Conservation (phyloP, 495 filamentous ascomycete species). For the Bacidia gigantensis region DNA sequence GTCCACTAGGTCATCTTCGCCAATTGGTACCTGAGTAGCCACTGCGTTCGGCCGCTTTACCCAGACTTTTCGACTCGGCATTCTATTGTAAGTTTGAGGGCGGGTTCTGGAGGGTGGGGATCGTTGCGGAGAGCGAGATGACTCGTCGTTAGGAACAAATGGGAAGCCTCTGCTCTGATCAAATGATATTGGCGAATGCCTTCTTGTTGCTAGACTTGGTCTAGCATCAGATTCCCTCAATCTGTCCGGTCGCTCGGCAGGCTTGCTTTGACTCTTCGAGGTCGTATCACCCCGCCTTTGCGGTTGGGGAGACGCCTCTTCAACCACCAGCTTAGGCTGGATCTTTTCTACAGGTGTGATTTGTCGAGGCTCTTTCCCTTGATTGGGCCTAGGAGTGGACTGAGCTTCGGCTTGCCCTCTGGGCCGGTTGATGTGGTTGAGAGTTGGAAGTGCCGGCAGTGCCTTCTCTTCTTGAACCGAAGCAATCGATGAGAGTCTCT, state of each 20-base stretch:
- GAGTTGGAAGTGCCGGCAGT: not conserved
- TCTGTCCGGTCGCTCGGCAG: not conserved
- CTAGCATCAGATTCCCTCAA: constrained; percentile 11
- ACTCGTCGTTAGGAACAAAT: constrained; percentile 1
- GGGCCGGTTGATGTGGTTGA: constrained; percentile 5
- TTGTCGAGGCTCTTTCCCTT: constrained; percentile 10
- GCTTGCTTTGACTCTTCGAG: not conserved
- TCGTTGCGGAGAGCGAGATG: constrained; percentile 10
- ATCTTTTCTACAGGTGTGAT: constrained; percentile 8
- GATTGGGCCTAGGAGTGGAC: constrained; percentile 8
- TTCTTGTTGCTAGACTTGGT: constrained; percentile 10
- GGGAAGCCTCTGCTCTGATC: not conserved
- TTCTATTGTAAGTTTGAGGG: constrained; percentile 37
- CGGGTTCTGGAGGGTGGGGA: constrained; percentile 10
- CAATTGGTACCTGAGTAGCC: constrained; percentile 71
- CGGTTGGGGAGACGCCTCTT: constrained; percentile 15
- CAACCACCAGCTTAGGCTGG: constrained; percentile 14
- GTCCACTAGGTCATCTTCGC: constrained; percentile 83
- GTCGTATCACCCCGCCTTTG: not conserved
- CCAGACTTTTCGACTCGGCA: constrained; percentile 79
- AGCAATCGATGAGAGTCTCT: constrained; percentile 6
- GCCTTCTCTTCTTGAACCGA: constrained; percentile 11
- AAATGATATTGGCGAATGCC: constrained; percentile 7
- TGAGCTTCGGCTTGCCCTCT: not conserved
- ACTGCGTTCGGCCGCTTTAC: constrained; percentile 75